Conservation (phyloP, 148 eudicot genomes). For the Dianthus caryophyllus region DNA sequence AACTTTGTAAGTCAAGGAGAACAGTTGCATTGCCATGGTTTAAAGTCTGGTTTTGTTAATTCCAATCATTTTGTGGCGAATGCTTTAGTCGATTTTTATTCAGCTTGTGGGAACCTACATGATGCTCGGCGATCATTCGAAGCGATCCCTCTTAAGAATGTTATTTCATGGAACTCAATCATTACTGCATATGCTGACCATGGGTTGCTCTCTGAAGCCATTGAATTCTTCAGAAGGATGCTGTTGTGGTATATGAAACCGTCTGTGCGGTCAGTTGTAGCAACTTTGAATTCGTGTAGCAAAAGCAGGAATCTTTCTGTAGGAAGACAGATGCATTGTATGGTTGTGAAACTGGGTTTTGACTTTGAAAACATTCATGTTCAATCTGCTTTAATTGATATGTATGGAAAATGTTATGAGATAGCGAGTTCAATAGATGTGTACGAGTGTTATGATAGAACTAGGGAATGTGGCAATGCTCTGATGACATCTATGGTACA, state of each 20-base stretch:
- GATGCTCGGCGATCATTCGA: constrained; percentile 55
- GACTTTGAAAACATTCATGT: constrained; percentile 43
- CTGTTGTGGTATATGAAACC: constrained; percentile 61
- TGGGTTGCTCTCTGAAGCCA: constrained; percentile 42
- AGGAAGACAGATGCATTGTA: constrained; percentile 66
- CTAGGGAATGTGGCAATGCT: constrained; percentile 57
- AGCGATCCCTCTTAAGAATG: constrained; percentile 49
- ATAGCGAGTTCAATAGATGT: constrained; percentile 42
- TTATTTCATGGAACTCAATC: constrained; percentile 84
- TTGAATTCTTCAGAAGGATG: constrained; percentile 48
- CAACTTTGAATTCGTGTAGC: constrained; percentile 59
- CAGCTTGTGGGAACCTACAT: constrained; percentile 54
- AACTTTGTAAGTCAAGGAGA: constrained; percentile 50
- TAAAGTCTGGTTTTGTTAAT: constrained; percentile 48
- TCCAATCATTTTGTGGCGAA: constrained; percentile 62
- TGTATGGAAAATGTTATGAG: constrained; percentile 87
- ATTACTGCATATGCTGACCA: constrained; percentile 46
- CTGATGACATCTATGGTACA: constrained; percentile 70
- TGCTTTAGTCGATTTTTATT: constrained; percentile 78
- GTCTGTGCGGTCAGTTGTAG: constrained; percentile 54
- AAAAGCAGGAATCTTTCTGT: constrained; percentile 30
- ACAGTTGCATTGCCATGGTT: constrained; percentile 59
- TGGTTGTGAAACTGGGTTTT: constrained; percentile 48
- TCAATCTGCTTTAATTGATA: constrained; percentile 77
- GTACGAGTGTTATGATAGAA: constrained; percentile 38